Evolutionary conservation across 495 filamentous ascomycete genomes (phyloP), one percentile per base, ranked within the genome.

Genomic region (Pyronema domesticum): DNA sequence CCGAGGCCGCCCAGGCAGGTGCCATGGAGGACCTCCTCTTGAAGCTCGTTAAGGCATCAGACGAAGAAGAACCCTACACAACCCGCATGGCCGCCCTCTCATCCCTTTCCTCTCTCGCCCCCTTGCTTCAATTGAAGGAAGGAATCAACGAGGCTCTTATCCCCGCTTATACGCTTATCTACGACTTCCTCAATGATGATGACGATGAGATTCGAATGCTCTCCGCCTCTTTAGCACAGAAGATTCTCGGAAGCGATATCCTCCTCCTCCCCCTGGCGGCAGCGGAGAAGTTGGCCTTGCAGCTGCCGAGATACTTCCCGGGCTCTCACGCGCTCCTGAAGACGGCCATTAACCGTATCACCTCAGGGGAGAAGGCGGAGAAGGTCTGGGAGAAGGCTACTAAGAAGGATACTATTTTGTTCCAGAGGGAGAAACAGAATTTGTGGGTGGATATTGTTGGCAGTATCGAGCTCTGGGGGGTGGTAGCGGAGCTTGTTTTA

Each of bases 371-470:
- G 56, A 75, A 0, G 74, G 83, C 0, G 67, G 67, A 3, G 59
- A 65, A 0, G 15, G 67, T 72, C 14, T 63, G 89, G 11, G 57
- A 62, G 0, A 60, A 73, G 18, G 74, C 76, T 18, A 61, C 75
- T 42, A 73, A 75, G 47, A 78, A 81, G 46, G 80, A 85, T 60
- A 80, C 76, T 33, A 74, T 82, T 1, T 70, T 98, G 0, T 98
- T 98, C 61, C 79, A 77, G 11, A 73, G 83, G 59, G 91, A 98
- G 68, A 87, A 91, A 60, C 86, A 89, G 58, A 98, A 98, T 56
- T 71, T 95, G 0, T 95, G 82, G 63, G 71, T 91, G 48, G 89
- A 95, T 60, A 76, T 85, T 3, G 68, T 75, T 7, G 89, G 95
- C 67, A 71, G 77, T 0, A 70, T 83, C 8, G 37, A 58, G 1